Conservation (phyloP, 495 filamentous ascomycete genomes). For the Ramalina intermedia region DNA sequence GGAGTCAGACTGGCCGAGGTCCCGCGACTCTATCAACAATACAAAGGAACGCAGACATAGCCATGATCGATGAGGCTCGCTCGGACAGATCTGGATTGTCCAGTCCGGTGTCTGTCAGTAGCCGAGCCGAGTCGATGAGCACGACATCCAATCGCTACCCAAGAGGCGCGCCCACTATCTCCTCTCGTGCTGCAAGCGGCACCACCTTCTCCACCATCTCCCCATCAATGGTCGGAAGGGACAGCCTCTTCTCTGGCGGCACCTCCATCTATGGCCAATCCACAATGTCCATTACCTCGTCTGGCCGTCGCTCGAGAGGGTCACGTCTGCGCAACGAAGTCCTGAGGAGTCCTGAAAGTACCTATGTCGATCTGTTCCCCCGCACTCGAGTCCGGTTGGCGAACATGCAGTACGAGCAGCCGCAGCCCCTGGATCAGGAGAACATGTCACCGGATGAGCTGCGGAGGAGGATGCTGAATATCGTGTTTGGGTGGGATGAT, state of each 20-base stretch:
- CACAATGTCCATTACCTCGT: conserved; percentile 51
- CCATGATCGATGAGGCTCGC: conserved; percentile 27
- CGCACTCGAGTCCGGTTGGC: conserved; percentile 59
- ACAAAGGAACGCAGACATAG: conserved; percentile 29
- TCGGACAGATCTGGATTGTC: conserved; percentile 41
- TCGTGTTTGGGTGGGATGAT: conserved; percentile 89
- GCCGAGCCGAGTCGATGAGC: conserved; percentile 47
- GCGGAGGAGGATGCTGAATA: conserved; percentile 79
- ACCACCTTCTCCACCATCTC: conserved; percentile 26
- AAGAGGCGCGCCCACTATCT: conserved; percentile 19
- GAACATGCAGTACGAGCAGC: conserved; percentile 63
- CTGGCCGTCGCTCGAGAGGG: conserved; percentile 45
- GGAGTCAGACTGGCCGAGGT: conserved; percentile 1
- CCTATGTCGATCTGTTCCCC: conserved; percentile 43
- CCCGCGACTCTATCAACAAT: conserved; percentile 17
- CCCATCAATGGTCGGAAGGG: conserved; percentile 16
- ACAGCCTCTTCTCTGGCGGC: conserved; percentile 15
- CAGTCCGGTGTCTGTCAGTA: conserved; percentile 50
- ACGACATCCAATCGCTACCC: conserved; percentile 30
- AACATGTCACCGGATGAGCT: conserved; percentile 70
- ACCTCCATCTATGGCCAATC: conserved; percentile 20
- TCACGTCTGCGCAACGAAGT: conserved; percentile 77
- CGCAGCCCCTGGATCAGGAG: conserved; percentile 43
- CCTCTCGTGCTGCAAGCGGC: conserved; percentile 26
- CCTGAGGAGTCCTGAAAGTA: conserved; percentile 45